Evolutionary conservation across 2,329 filamentous ascomycete species (phyloP).

Genomic region (Pseudocercospora pini-densiflorae): DNA sequence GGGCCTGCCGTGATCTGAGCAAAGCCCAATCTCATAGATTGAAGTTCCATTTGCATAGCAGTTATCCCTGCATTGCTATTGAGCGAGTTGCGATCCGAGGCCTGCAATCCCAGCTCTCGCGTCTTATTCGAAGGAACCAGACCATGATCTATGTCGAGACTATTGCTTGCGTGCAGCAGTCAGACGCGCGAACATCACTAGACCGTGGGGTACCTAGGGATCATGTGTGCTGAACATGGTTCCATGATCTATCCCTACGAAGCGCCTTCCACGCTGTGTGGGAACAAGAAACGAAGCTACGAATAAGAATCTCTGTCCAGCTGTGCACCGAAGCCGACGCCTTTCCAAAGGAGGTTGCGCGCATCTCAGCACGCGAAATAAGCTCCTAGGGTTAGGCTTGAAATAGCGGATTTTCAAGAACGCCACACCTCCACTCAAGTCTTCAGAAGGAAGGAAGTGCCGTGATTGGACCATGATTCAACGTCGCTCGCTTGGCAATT

Average conservation of each 20-base stretch:
- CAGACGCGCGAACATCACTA: background rate
- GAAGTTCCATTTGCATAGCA: background rate
- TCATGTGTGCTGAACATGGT: background rate
- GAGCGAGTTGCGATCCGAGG: background rate
- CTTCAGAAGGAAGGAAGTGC: constrained; percentile 7
- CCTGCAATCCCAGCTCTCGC: background rate
- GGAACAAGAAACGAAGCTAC: constrained; percentile 4
- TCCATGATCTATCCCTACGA: background rate
- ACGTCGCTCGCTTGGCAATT: background rate
- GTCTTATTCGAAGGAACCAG: background rate
- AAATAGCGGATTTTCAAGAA: background rate
- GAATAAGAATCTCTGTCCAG: background rate
- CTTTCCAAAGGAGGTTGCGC: background rate
- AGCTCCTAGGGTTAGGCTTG: background rate
- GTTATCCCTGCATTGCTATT: background rate
- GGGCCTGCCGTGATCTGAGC: background rate
- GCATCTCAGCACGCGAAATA: background rate
- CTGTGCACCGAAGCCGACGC: background rate
- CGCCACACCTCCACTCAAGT: background rate
- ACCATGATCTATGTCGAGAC: background rate
- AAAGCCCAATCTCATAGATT: background rate
- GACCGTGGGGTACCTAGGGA: background rate
- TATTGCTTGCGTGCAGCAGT: background rate
- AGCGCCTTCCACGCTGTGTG: background rate
- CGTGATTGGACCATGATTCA: background rate